Percentiles rank a stretch among this genome's conserved stretches.
phyloP scores from a whole-genome alignment of 768 basidiomycete genomes.

The Pleurotus sapidus region DNA sequence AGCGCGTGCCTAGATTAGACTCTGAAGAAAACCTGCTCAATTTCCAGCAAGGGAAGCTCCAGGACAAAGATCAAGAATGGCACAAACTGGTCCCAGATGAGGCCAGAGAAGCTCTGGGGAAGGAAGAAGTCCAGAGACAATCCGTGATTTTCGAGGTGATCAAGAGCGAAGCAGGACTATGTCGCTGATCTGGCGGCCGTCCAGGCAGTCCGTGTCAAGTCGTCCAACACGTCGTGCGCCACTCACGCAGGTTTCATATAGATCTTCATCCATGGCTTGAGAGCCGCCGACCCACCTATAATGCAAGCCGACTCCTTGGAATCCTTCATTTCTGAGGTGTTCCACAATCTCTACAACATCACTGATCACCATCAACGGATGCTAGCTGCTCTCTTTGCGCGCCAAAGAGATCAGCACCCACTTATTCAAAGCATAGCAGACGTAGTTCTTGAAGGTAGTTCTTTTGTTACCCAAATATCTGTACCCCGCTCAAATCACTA shows the following conservation, averaged over 20 bases:
- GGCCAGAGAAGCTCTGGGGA: conserved; percentile 67
- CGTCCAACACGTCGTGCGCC: not conserved
- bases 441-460: conserved; percentile 76
- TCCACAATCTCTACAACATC: conserved; percentile 77
- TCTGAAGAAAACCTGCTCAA: conserved; percentile 60
- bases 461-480: too few species aligned
- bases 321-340: conserved; percentile 78
- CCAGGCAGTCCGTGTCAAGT: conserved; percentile 47
- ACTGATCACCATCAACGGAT: conserved; percentile 64
- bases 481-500: not conserved
- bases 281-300: conserved; percentile 59
- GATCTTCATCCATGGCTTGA: conserved; percentile 74
- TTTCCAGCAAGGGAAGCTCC: conserved; percentile 66
- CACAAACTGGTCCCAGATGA: conserved; percentile 71
- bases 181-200: conserved; percentile 74
- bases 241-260: conserved; percentile 20
- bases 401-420: conserved; percentile 85
- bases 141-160: conserved; percentile 87
- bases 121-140: conserved; percentile 81
- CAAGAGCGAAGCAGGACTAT: conserved; percentile 87
- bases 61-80: conserved; percentile 81
- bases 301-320: conserved; percentile 51
- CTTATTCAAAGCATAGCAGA: conserved; percentile 82
- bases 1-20: conserved; percentile 42
- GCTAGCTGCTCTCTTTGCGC: conserved; percentile 67